phyloP scores from a whole-genome alignment of 371 early-diverging fungal species.

The Rhizopus sp. region DNA sequence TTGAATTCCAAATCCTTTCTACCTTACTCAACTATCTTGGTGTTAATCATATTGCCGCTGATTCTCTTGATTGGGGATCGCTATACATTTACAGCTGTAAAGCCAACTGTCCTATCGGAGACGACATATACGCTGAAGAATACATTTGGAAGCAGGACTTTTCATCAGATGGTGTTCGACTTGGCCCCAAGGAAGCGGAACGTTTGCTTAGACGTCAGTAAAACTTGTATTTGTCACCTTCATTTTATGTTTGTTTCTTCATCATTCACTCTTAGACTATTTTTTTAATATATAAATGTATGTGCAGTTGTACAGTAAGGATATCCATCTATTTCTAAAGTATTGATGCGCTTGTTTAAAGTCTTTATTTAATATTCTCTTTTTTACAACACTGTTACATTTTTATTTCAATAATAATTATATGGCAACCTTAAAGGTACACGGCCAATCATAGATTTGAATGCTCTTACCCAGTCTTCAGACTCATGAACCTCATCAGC shows the following conservation, averaged over 20 bases:
- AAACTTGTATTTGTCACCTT: not conserved
- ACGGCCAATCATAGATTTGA: constrained; percentile 48
- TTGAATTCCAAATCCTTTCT: constrained; percentile 88
- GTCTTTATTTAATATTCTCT: too few species aligned
- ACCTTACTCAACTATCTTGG: constrained; percentile 80
- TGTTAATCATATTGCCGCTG: constrained; percentile 71
- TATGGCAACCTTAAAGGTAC: constrained; percentile 42
- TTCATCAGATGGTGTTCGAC: constrained; percentile 63
- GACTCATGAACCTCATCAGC: constrained; percentile 41
- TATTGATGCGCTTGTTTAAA: too few species aligned
- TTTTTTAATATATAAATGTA: too few species aligned
- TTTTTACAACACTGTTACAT: too few species aligned
- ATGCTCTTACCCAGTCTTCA: constrained; percentile 48
- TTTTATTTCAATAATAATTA: constrained; percentile 12
- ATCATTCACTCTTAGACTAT: not conserved
- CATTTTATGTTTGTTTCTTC: not conserved
- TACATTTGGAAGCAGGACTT: constrained; percentile 73
- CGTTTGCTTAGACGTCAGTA: constrained; percentile 9
- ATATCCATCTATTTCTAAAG: too few species aligned
- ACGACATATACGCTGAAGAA: constrained; percentile 65
- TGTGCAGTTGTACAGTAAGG: too few species aligned
- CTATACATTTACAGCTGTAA: constrained; percentile 87
- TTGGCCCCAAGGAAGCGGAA: constrained; percentile 28
- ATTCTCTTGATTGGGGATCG: constrained; percentile 93
- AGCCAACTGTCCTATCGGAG: constrained; percentile 69